A percentile compares a stretch with the other conserved stretches of the same genome.
Conservation (phyloP, 2,329 filamentous ascomycete species). For the Fusarium pseudocircinatum region DNA sequence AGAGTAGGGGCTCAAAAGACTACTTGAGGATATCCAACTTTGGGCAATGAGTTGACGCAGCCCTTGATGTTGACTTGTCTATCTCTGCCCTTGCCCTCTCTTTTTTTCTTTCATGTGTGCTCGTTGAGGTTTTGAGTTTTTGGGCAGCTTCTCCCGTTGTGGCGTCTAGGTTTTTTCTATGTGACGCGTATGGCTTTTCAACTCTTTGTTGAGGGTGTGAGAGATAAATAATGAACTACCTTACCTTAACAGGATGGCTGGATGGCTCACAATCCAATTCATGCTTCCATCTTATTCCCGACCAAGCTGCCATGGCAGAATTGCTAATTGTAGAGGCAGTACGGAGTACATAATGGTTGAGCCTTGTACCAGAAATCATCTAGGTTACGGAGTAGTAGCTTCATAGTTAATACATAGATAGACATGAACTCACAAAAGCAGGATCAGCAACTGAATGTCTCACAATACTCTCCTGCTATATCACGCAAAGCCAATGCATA, state of each 20-base stretch:
- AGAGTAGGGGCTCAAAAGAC: neutral
- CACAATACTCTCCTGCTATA: too few species aligned
- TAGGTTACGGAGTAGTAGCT: neutral
- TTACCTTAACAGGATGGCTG: neutral
- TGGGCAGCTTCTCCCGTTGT: neutral
- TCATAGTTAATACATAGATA: neutral
- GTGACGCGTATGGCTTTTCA: constrained; percentile 3
- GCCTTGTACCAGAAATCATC: neutral
- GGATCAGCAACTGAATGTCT: neutral
- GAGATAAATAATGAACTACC: neutral
- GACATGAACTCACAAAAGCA: neutral
- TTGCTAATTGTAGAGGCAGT: neutral
- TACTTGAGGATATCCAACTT: neutral
- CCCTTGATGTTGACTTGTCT: neutral
- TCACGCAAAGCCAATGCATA: neutral
- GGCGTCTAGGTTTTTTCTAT: constrained; percentile 14
- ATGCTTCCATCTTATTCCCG: neutral
- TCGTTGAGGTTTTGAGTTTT: constrained; percentile 2
- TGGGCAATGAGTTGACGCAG: neutral
- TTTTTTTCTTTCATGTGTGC: neutral
- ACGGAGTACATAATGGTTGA: neutral
- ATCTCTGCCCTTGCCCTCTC: neutral
- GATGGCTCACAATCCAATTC: neutral
- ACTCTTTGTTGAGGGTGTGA: neutral
- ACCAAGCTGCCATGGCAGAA: neutral